These are phyloP conservation scores for Geotrichum restrictum DNA, from an alignment of 1,139 yeast genomes.

Conservation along the genomic window DNA sequence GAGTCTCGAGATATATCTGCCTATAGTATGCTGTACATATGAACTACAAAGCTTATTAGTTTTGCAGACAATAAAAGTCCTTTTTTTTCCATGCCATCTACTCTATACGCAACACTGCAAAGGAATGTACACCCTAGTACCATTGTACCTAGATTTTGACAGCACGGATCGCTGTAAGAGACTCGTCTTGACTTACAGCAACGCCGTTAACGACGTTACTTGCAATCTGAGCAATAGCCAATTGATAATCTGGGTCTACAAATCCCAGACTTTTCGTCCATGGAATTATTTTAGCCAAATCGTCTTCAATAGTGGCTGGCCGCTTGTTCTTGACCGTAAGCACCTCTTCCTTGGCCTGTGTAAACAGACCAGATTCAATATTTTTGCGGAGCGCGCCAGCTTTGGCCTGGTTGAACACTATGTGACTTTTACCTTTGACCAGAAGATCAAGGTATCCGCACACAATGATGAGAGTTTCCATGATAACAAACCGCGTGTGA, in stretches of 20 bases:
- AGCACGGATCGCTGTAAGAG: conserved; percentile 16
- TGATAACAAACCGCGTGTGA: conserved; percentile 32
- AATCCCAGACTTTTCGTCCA: conserved; percentile 28
- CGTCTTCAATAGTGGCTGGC: conserved; percentile 16
- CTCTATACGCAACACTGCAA: no score
- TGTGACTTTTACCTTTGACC: conserved; percentile 25
- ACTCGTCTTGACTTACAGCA: conserved; percentile 15
- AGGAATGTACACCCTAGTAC: no score
- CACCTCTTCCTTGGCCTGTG: conserved; percentile 24
- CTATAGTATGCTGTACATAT: no score
- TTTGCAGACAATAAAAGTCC: no score
- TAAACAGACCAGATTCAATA: conserved; percentile 18
- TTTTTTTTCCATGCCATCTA: no score
- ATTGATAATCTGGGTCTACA: not conserved
- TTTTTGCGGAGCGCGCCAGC: conserved; percentile 18
- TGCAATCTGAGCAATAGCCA: conserved; percentile 21
- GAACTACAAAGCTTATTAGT: no score
- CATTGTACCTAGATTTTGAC: not conserved
- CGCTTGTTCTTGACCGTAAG: conserved; percentile 25
- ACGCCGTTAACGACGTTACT: conserved; percentile 29
- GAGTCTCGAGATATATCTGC: no score
- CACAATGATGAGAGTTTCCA: conserved; percentile 34
- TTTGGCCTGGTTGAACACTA: conserved; percentile 18
- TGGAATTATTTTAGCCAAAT: conserved; percentile 24
- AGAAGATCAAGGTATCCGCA: conserved; percentile 27